Conservation (phyloP, 2,329 filamentous ascomycete species). For the Falciphora oryzae region DNA sequence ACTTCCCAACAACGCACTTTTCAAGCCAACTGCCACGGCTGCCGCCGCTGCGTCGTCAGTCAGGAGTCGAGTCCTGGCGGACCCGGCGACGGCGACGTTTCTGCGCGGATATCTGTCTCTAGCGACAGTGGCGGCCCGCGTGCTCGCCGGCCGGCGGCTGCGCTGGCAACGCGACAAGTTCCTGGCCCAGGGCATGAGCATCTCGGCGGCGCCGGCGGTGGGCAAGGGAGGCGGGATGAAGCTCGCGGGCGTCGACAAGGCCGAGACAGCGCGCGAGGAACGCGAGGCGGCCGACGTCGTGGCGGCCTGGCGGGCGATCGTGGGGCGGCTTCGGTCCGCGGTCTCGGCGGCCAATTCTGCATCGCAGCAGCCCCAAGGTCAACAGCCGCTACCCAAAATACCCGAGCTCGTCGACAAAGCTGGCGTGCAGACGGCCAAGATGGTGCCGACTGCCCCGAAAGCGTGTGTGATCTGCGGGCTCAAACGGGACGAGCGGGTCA, state of each 20-base stretch:
- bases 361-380: constrained; percentile 18
- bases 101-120: constrained; percentile 59
- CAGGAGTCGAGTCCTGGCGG: constrained; percentile 58
- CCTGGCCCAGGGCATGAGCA: constrained; percentile 81
- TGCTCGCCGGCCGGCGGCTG: constrained; percentile 77
- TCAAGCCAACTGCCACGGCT: constrained; percentile 52
- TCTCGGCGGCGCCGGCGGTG: constrained; percentile 58
- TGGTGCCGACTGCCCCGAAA: constrained; percentile 67
- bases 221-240: constrained; percentile 82
- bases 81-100: constrained; percentile 57
- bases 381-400: constrained; percentile 38
- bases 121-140: constrained; percentile 64
- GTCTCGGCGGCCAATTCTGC: constrained; percentile 59
- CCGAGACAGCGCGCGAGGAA: constrained; percentile 76
- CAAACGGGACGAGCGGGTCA: constrained; percentile 77
- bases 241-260: constrained; percentile 76
- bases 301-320: constrained; percentile 66
- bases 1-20: constrained; percentile 57
- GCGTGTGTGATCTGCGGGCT: constrained; percentile 82
- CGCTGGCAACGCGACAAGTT: constrained; percentile 89
- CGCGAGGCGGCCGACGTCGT: constrained; percentile 76
- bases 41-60: constrained; percentile 38
- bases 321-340: constrained; percentile 68
- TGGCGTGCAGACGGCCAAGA: constrained; percentile 61
- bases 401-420: constrained; percentile 69